Evolutionary conservation across 768 basidiomycete species (phyloP).

Genomic region (Pilatotrama ljubarskyi): DNA sequence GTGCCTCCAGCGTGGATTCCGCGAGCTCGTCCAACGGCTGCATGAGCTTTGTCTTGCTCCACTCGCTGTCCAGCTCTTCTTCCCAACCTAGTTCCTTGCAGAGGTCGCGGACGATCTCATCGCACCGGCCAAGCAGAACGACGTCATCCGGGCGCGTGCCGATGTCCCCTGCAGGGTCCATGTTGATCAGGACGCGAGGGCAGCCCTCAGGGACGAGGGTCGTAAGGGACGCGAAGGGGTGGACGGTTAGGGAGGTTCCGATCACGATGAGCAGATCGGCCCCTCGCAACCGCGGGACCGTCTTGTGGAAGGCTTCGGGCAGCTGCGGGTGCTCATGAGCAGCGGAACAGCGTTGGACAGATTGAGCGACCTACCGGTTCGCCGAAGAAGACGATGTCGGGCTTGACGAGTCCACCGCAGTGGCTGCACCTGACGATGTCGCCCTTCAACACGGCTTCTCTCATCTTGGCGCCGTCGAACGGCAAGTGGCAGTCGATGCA

Average conservation of each 20-base stretch:
- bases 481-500: conserved; percentile 72
- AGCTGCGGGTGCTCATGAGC: conserved; percentile 48
- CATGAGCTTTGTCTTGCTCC: conserved; percentile 29
- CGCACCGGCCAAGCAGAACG: conserved; percentile 68
- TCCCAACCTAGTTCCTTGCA: conserved; percentile 75
- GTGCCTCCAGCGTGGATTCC: neutral
- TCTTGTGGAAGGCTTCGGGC: conserved; percentile 64
- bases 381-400: conserved; percentile 96
- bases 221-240: conserved; percentile 85
- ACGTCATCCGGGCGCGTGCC: conserved; percentile 57
- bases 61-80: conserved; percentile 28
- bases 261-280: conserved; percentile 90
- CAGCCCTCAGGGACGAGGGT: conserved; percentile 48
- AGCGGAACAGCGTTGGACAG: neutral
- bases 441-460: conserved; percentile 56
- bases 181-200: conserved; percentile 86
- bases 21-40: conserved; percentile 7
- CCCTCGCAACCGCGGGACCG: conserved; percentile 50
- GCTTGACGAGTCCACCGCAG: conserved; percentile 81
- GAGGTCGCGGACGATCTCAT: conserved; percentile 61
- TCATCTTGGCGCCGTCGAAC: conserved; percentile 71
- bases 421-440: conserved; percentile 65
- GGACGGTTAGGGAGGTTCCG: conserved; percentile 87
- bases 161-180: conserved; percentile 76
- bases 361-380: conserved; percentile 55